Evolutionary conservation across 2,329 filamentous ascomycete species (phyloP), one percentile per base, ranked within the genome.

Genomic region (Volutella citrinella): DNA sequence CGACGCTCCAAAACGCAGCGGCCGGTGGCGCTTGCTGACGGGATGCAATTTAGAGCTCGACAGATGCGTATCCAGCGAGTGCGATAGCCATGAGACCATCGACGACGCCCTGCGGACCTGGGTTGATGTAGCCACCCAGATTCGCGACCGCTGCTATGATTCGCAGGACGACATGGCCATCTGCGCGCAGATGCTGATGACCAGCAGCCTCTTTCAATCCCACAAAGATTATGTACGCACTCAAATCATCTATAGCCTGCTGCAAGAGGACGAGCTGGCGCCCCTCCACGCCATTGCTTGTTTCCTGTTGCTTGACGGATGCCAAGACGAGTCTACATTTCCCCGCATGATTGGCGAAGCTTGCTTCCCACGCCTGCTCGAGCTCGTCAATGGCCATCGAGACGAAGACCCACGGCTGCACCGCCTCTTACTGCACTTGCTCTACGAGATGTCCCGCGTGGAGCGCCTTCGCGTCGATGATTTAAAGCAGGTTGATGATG

Each of bases 381-480:
- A 95, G 44, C 69, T 98, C 46, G 82, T 97, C 42, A 76, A 82
- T 54, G 72, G 69, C 26, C 74, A 76, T 42, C 74, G 72, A 45
- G 74, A 82, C 23, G 70, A 79, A 27, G 84, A 90, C 55, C 72
- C 78, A 16, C 74, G 78, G 32, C 69, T 97, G 41, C 87, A 96
- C 64, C 80, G 84, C 21, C 66, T 93, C 42, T 69, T 97, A 32
- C 72, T 98, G 52, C 86, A 96, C 61, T 68, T 98, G 36, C 75
- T 96, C 57, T 98, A 95, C 64, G 93, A 97, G 68, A 96, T 96
- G 85, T 90, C 88, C 27, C 78, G 94, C 41, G 88, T 97, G 58
- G 89, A 97, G 62, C 78, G 82, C 43, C 67, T 98, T 40, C 82
- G 77, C 34, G 66, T 75, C 41, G 80, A 87, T 46, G 91, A 98